Base-by-base conservation (phyloP, 1,284 basidiomycete species). In the Prillingera fragicola region DNA sequence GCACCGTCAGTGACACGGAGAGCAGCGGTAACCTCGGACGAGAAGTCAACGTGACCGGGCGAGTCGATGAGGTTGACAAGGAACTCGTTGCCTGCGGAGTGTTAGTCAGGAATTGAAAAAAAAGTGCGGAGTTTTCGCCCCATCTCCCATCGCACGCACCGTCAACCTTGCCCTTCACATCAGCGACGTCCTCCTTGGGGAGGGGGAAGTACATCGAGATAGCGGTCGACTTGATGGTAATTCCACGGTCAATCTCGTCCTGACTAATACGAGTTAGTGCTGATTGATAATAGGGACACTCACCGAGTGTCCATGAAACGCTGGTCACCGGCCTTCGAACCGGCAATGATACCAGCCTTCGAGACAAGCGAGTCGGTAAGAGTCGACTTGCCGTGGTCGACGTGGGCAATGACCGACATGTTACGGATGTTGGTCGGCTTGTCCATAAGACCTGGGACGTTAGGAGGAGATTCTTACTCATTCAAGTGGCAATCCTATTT, bases 11-110 rank as follows among this genome's bases (percentile, higher is more conserved):
- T 98, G 69, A 98, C 95, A 80, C 95, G 95, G 71, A 99, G 89
- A 59, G 95, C 95, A 56, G 95, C 95, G 12, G 95, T 98, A 64
- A 98, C 95, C 75, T 99, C 95, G 42, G 95, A 98, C 40, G 95
- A 98, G 81, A 98, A 98, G 75, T 98, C 94, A 72, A 98, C 94
- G 82, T 98, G 94, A 71, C 95, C 94, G 55, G 95, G 94, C 15
- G 94, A 97, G 76, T 98, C 94, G 78, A 98, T 98, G 77, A 98
- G 78, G 79, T 98, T 98, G 81, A 98, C 95, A 80, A 98, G 83
- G 81, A 98, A 98, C 74, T 97, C 89, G 72, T 82, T 81, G 60
- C 90, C 87, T 90, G 64, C 33, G 52, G 37, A 37, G 14, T 22
- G 37, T 31, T 25, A 43, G 41, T 39, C 28, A 33, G 21, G 23